Base-by-base conservation (phyloP, 1,139 yeast genomes). In the Saccharomyces hybrid region DNA sequence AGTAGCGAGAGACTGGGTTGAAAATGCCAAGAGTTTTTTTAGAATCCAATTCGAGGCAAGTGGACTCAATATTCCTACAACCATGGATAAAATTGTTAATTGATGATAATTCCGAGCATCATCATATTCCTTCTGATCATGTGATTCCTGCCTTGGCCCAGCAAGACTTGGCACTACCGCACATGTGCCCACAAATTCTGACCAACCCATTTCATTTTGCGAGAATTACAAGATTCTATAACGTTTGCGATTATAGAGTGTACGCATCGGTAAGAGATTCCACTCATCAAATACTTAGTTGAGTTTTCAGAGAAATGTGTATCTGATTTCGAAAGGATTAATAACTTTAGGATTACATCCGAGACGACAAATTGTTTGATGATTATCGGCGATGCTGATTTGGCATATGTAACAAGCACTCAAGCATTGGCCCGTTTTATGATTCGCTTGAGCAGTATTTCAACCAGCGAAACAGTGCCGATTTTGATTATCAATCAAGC, bases 271-370 rank as follows among this genome's bases (percentile, higher is more conserved):
- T 52, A 16, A 52, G 64, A 27, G 66, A 63, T 49, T 48, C 55
- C 14, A 20, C 44, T 5, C 54, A 54, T 30, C 56, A 53, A 38
- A 53, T 62, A 49, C 64, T 61, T 63, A 61, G 64, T 61, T 62
- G 62, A 60, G 52, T 62, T 63, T 51, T 58, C 65, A 9, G 59
- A 63, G 30, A 27, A 50, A 41, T 61, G 66, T 30, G 66, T 63
- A 4, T 51, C 62, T 5, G 51, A 58, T 16, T 63, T 62, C 49
- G 66, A 63, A 46, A 52, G 60, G 16, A 47, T 20, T 28, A 53
- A 58, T 50, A 48, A 50, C 13, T 51, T 55, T 14, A 54, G 66
- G 48, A 61, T 63, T 13, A 63, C 66, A 2, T 46, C 55, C 8
- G 59, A 62, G 7, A 61, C 65, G 2, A 53, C 53, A 11, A 57